phyloP scores from a whole-genome alignment of 345 rosid genomes.

The Salix viminalis region DNA sequence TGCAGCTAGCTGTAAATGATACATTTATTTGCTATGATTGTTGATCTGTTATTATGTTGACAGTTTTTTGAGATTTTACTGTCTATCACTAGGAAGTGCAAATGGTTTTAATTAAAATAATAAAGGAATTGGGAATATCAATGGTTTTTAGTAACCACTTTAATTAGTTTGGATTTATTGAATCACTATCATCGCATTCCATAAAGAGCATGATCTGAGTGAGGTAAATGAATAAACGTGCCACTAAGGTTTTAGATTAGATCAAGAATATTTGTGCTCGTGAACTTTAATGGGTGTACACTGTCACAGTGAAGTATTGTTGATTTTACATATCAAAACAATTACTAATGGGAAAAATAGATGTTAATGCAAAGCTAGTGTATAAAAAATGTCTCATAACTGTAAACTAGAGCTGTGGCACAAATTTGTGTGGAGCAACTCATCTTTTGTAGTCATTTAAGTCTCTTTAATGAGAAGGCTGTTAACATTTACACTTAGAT shows the following conservation, averaged over 20 bases:
- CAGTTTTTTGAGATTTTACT: not conserved
- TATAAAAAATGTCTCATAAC: not conserved
- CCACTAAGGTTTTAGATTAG: not conserved
- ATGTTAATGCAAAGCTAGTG: not conserved
- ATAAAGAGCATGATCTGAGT: not conserved
- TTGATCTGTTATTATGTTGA: not conserved
- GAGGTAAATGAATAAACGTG: not conserved
- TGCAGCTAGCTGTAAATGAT: not conserved
- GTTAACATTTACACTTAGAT: not conserved
- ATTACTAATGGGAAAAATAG: not conserved
- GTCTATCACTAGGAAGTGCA: not conserved
- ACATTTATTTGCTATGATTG: not conserved
- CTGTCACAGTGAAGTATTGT: not conserved
- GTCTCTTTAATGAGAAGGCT: not conserved
- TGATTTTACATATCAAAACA: not conserved
- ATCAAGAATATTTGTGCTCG: not conserved
- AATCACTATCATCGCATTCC: not conserved
- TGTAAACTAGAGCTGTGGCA: not conserved
- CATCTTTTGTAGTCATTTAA: not conserved
- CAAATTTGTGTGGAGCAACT: not conserved
- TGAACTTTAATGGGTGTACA: not conserved
- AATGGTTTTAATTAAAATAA: not conserved
- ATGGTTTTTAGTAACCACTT: not conserved
- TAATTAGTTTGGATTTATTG: not conserved
- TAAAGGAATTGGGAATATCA: not conserved